A percentile compares a stretch with the other conserved stretches of the same genome.
These are phyloP conservation scores for Sporothrix phasma DNA, from an alignment of 2,329 filamentous ascomycete genomes.

Conservation along the genomic window DNA sequence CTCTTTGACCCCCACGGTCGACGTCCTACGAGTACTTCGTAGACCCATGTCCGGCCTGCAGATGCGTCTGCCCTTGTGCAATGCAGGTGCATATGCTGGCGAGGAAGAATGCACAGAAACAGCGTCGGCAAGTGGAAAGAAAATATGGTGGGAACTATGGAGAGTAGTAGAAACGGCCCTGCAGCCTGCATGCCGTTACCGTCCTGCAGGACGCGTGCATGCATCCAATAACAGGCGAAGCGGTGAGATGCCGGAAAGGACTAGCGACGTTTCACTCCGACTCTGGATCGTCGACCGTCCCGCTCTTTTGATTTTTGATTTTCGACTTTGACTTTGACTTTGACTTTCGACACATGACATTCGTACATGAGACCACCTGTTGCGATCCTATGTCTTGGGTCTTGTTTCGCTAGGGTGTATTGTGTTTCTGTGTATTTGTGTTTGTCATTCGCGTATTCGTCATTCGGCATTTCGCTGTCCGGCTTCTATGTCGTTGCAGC, in stretches of 20 bases:
- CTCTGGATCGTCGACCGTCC: too few species aligned
- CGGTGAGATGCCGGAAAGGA: constrained; percentile 10
- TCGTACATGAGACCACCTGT: neutral
- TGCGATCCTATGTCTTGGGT: neutral
- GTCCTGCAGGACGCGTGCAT: neutral
- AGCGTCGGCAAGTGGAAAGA: neutral
- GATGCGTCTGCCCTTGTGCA: constrained; percentile 3
- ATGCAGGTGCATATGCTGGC: neutral
- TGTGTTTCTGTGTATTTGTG: too few species aligned
- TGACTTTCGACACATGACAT: too few species aligned
- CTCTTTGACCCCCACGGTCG: too few species aligned
- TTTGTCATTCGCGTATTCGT: too few species aligned
- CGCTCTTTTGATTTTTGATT: too few species aligned
- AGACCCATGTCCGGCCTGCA: neutral
- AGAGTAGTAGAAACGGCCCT: neutral
- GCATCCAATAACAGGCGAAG: neutral
- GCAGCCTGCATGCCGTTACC: too few species aligned
- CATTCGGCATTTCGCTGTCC: too few species aligned
- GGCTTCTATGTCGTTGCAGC: neutral
- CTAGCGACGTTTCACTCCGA: too few species aligned
- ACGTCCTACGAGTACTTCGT: neutral
- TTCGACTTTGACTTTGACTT: neutral
- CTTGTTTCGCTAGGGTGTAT: neutral
- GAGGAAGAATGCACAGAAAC: neutral
- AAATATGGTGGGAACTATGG: too few species aligned